Evolutionary conservation across 805 yeast species (phyloP).

Genomic region (Kuraishia capsulata): DNA sequence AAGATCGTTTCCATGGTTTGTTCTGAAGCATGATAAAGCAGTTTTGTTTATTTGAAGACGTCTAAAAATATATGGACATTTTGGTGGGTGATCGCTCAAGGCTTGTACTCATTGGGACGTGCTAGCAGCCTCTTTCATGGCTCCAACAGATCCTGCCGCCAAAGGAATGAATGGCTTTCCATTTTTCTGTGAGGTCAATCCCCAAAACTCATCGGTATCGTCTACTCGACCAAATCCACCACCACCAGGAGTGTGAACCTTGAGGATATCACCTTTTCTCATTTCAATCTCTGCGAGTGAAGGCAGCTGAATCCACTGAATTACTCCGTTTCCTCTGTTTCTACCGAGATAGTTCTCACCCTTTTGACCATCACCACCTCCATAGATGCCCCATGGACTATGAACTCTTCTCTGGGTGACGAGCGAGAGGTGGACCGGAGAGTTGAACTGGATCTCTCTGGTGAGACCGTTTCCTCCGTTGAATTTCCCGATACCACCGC

Average conservation of each 20-base stretch:
- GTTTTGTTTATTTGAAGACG: too few relatives aligned
- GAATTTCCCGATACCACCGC: slow-evolving; percentile 43
- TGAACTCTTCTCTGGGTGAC: slow-evolving; percentile 43
- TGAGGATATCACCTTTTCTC: slow-evolving; percentile 27
- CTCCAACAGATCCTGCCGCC: neutral
- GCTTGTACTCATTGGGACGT: neutral
- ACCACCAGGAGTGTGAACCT: slow-evolving; percentile 33
- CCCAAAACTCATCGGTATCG: neutral
- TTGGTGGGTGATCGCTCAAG: too few relatives aligned
- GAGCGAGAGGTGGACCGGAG: slow-evolving; percentile 31
- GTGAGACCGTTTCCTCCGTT: slow-evolving; percentile 44
- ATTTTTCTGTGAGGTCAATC: neutral
- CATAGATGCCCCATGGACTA: slow-evolving; percentile 46
- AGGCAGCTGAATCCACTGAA: slow-evolving; percentile 24
- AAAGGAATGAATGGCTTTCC: neutral
- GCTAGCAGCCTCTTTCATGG: neutral
- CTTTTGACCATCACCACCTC: slow-evolving; percentile 42
- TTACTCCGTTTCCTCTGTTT: slow-evolving; percentile 16
- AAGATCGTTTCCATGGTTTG: too few relatives aligned
- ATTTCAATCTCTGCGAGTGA: slow-evolving; percentile 29
- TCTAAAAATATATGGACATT: too few relatives aligned
- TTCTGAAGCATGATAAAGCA: too few relatives aligned
- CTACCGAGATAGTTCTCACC: slow-evolving; percentile 32
- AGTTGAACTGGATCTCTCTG: slow-evolving; percentile 37
- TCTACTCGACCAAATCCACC: slow-evolving; percentile 28